These are phyloP conservation scores for Glycine soja DNA, from an alignment of 306 rosid species.

Conservation along the genomic window DNA sequence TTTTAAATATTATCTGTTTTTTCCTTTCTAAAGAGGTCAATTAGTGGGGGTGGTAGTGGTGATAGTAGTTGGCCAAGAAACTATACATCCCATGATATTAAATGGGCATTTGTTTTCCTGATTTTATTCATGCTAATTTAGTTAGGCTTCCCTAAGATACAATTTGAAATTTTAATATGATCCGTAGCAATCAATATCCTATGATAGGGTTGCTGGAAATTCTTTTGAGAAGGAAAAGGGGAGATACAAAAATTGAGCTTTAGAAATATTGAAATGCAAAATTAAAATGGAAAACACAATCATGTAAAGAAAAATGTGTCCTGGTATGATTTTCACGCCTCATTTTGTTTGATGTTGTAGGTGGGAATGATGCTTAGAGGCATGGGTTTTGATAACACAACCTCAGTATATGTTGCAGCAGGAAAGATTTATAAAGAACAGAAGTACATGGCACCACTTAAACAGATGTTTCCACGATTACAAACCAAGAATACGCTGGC, in stretches of 20 bases:
- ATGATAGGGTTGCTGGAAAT: constrained; percentile 20
- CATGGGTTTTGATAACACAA: constrained; percentile 95
- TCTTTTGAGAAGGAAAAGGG: constrained; percentile 1
- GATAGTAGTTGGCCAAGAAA: neutral
- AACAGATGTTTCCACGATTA: constrained; percentile 89
- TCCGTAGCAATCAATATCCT: constrained; percentile 7
- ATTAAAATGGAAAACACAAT: neutral
- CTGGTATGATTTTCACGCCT: constrained; percentile 30
- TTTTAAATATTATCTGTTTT: neutral
- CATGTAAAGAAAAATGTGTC: constrained; percentile 18
- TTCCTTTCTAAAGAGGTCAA: constrained; percentile 26
- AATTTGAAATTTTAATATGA: constrained; percentile 12
- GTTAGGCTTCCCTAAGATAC: neutral
- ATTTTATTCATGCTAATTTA: constrained; percentile 7
- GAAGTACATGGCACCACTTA: constrained; percentile 93
- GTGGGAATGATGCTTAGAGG: constrained; percentile 99
- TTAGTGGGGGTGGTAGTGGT: neutral
- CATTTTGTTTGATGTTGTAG: constrained; percentile 54
- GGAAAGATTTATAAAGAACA: constrained; percentile 87
- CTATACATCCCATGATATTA: constrained; percentile 6
- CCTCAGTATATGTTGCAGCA: constrained; percentile 87
- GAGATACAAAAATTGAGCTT: constrained; percentile 3
- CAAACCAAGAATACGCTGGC: constrained; percentile 87
- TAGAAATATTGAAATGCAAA: constrained; percentile 18
- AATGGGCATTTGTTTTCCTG: constrained; percentile 3